phyloP scores from a whole-genome alignment of 2,329 filamentous ascomycete species.

The Fusarium duplospermum region DNA sequence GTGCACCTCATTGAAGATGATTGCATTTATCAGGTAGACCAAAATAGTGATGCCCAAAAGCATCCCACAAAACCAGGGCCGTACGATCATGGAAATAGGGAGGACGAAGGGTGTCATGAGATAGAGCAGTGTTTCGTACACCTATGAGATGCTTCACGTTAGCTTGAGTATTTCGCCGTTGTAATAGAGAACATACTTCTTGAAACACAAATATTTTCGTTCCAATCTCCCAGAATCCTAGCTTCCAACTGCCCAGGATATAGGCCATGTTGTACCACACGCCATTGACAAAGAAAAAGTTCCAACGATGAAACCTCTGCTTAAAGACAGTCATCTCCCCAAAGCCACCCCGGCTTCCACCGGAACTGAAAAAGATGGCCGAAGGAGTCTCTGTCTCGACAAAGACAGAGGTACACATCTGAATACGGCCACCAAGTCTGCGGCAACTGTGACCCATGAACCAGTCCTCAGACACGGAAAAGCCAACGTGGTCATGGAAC shows the following conservation, averaged over 20 bases:
- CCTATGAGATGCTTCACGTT: background rate
- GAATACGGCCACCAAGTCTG: conserved; percentile 13
- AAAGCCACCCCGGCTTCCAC: conserved; percentile 12
- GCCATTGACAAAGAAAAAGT: conserved; percentile 24
- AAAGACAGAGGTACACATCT: conserved; percentile 26
- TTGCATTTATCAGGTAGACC: conserved; percentile 1
- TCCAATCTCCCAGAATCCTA: conserved; percentile 11
- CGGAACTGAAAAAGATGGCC: conserved; percentile 10
- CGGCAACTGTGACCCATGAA: conserved; percentile 21
- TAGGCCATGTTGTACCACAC: conserved; percentile 20
- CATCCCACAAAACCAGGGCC: conserved; percentile 6
- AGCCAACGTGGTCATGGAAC: conserved; percentile 20
- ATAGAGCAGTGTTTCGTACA: conserved; percentile 16
- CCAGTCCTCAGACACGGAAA: conserved; percentile 24
- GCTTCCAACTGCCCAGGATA: conserved; percentile 15
- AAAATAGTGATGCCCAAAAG: background rate
- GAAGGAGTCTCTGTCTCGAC: conserved; percentile 25
- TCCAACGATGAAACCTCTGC: conserved; percentile 22
- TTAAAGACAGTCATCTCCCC: conserved; percentile 28
- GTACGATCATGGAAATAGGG: conserved; percentile 7
- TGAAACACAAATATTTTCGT: conserved; percentile 21
- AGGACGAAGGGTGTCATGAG: conserved; percentile 19
- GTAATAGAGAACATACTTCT: background rate
- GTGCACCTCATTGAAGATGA: conserved; percentile 19
- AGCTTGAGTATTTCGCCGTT: background rate